Evolutionary conservation across 164 flowering plant species (phyloP).

Genomic region (Stephania cephalantha): DNA sequence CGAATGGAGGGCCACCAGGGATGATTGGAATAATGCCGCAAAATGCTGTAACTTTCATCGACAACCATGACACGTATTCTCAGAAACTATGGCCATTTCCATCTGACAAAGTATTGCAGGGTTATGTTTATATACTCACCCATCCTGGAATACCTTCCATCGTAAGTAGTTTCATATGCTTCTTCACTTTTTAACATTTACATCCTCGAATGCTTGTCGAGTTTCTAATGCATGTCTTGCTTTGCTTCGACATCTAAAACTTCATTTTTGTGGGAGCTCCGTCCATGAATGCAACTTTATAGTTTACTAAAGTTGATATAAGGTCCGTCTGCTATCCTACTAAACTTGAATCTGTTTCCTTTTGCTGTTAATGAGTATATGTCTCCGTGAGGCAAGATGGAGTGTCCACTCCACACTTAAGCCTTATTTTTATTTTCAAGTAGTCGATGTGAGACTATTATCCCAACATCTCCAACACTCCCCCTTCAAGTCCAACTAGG

Average conservation of each 20-base stretch:
- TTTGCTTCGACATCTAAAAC: background rate
- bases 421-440: too few relatives aligned
- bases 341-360: background rate
- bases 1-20: conserved; percentile 60
- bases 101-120: conserved; percentile 65
- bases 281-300: too few relatives aligned
- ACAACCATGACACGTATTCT: conserved; percentile 79
- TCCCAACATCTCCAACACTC: too few relatives aligned
- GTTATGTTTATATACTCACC: conserved; percentile 78
- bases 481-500: too few relatives aligned
- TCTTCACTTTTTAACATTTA: background rate
- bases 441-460: too few relatives aligned
- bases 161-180: conserved; percentile 23
- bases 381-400: background rate
- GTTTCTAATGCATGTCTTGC: too few relatives aligned
- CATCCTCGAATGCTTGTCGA: too few relatives aligned
- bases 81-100: conserved; percentile 72
- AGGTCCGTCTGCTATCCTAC: background rate
- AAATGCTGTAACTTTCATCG: conserved; percentile 72
- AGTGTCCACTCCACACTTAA: too few relatives aligned
- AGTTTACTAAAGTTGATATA: too few relatives aligned
- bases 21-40: conserved; percentile 53
- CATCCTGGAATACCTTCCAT: conserved; percentile 75
- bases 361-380: background rate
- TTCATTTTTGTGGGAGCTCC: too few relatives aligned